These are phyloP conservation scores for Podaxis mareebaensis DNA, from an alignment of 768 basidiomycete genomes.

Conservation along the genomic window DNA sequence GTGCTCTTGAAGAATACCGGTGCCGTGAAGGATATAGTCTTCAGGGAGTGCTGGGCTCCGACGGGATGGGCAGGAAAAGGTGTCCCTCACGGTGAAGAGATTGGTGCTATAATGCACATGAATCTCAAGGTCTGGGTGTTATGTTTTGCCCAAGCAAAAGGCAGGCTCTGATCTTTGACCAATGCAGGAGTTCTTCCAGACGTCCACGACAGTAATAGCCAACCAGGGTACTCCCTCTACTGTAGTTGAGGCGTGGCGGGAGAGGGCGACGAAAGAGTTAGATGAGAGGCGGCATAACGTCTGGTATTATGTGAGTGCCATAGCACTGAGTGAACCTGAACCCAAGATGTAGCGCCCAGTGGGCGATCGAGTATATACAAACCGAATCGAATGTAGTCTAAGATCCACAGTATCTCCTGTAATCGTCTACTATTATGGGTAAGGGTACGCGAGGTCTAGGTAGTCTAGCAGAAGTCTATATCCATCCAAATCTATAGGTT, in stretches of 20 bases:
- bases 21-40: not conserved
- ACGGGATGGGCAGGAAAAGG: constrained; percentile 9
- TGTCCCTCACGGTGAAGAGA: constrained; percentile 8
- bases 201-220: not conserved
- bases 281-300: constrained; percentile 5
- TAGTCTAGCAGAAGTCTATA: not conserved
- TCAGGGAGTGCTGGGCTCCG: constrained; percentile 2
- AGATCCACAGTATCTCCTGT: not conserved
- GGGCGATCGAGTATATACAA: not conserved
- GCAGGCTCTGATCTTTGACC: not conserved
- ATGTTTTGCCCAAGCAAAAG: not conserved
- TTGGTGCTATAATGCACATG: constrained; percentile 4
- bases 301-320: constrained; percentile 13
- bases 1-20: constrained; percentile 5
- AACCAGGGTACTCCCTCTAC: not conserved
- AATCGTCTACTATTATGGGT: not conserved
- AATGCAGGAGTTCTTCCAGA: constrained; percentile 5
- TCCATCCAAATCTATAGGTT: not conserved
- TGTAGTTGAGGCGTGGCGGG: constrained; percentile 11
- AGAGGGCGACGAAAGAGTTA: constrained; percentile 15
- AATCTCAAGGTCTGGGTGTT: constrained; percentile 15
- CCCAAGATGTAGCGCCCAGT: not conserved
- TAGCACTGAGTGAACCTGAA: constrained; percentile 6
- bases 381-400: not conserved
- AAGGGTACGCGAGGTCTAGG: not conserved